These are phyloP conservation scores for Marasmius sp. DNA, from an alignment of 1,284 basidiomycete genomes.

Conservation along the genomic window DNA sequence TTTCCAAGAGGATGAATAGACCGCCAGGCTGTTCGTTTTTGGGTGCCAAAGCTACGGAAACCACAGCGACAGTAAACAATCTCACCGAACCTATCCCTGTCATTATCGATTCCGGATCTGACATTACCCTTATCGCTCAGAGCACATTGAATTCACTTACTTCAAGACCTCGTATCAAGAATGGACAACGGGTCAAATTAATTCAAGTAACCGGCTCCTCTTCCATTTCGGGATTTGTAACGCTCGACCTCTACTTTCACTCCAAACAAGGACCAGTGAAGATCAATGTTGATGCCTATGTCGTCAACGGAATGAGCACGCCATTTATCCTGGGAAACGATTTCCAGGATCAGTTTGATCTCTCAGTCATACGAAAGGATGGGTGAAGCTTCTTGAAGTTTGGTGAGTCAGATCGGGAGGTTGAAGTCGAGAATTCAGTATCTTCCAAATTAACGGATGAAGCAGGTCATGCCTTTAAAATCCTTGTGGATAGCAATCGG, in stretches of 20 bases:
- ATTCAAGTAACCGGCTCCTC: conserved; percentile 25
- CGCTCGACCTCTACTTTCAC: conserved; percentile 20
- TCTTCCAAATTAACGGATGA: no score
- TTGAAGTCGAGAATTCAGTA: no score
- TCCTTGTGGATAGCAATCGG: no score
- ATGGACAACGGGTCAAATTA: conserved; percentile 19
- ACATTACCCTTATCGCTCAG: conserved; percentile 24
- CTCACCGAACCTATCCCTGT: conserved; percentile 5
- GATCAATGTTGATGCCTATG: conserved; percentile 28
- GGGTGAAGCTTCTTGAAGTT: no score
- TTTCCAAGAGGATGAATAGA: conserved; percentile 19
- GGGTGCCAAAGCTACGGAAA: conserved; percentile 22
- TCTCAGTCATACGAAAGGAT: no score
- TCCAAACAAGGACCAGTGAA: conserved; percentile 23
- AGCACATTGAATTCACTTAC: conserved; percentile 5
- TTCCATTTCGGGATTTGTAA: conserved; percentile 23
- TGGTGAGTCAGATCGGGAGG: no score
- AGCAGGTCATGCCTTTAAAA: no score
- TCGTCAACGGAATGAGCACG: conserved; percentile 21
- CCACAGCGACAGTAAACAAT: conserved; percentile 13
- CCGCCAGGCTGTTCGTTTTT: conserved; percentile 31
- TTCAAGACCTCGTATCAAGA: conserved; percentile 11
- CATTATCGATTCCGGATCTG: conserved; percentile 23
- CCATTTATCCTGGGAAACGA: conserved; percentile 30
- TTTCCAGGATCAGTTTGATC: conserved; percentile 27